Evolutionary conservation across 371 early-diverging fungal genomes (phyloP).

Genomic region (Lichtheimia ornata): DNA sequence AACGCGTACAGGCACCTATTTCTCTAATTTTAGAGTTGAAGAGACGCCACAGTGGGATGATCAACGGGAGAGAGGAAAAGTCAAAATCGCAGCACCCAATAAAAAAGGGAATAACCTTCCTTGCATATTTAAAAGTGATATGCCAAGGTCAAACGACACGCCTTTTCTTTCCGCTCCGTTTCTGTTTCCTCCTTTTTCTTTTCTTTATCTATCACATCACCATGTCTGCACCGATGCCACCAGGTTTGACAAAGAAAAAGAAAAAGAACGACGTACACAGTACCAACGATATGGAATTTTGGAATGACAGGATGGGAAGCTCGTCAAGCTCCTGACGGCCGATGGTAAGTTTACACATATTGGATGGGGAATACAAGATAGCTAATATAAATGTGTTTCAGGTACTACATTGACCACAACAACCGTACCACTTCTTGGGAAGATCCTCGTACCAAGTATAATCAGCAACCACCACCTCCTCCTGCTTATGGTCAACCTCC

Average conservation of each 20-base stretch:
- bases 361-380: neutral
- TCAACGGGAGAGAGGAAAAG: no score
- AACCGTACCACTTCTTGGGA: slow-evolving; percentile 65
- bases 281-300: neutral
- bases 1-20: no score
- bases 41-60: no score
- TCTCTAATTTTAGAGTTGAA: no score
- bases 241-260: slow-evolving; percentile 20
- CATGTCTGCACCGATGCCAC: slow-evolving; percentile 49
- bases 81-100: no score
- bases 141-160: no score
- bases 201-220: slow-evolving; percentile 8
- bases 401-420: slow-evolving; percentile 63
- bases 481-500: slow-evolving; percentile 12
- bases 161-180: no score
- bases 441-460: slow-evolving; percentile 38
- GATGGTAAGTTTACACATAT: slow-evolving; percentile 30
- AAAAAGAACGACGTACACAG: neutral
- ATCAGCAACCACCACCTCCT: slow-evolving; percentile 23
- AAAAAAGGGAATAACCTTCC: no score
- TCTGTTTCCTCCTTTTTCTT: slow-evolving; percentile 10
- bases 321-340: slow-evolving; percentile 42
- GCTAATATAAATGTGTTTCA: slow-evolving; percentile 5
- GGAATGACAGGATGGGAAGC: slow-evolving; percentile 44
- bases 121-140: no score